These are phyloP conservation scores for Fusarium temperatum DNA, from an alignment of 2,329 filamentous ascomycete genomes.

Conservation along the genomic window DNA sequence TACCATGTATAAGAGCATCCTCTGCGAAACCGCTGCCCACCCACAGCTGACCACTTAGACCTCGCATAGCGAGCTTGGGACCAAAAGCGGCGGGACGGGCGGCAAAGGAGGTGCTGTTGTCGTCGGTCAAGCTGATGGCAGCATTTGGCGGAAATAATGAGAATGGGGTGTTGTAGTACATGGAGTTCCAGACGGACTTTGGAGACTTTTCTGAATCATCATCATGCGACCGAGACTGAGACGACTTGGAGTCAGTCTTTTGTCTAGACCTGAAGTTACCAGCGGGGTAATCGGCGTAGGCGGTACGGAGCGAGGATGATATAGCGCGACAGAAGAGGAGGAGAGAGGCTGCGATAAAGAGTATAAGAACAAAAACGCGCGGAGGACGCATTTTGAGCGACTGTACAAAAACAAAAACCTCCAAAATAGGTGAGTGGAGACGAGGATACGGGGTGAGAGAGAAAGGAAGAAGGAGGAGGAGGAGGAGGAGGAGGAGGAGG, in stretches of 20 bases:
- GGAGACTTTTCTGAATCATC: slow-evolving; percentile 21
- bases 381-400: slow-evolving; percentile 61
- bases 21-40: slow-evolving; percentile 92
- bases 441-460: background rate
- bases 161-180: slow-evolving; percentile 79
- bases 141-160: slow-evolving; percentile 95
- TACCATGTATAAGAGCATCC: slow-evolving; percentile 69
- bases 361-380: slow-evolving; percentile 61
- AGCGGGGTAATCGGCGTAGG: slow-evolving; percentile 43
- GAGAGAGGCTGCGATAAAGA: slow-evolving; percentile 63
- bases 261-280: slow-evolving; percentile 35
- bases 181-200: slow-evolving; percentile 55
- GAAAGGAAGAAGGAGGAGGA: background rate
- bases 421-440: slow-evolving; percentile 2
- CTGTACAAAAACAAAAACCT: slow-evolving; percentile 1
- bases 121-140: slow-evolving; percentile 94
- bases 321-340: slow-evolving; percentile 65
- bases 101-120: slow-evolving; percentile 97
- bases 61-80: slow-evolving; percentile 75
- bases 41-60: slow-evolving; percentile 91
- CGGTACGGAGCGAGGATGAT: slow-evolving; percentile 48
- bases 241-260: slow-evolving; percentile 17
- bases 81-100: slow-evolving; percentile 94
- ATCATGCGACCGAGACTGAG: slow-evolving; percentile 10
- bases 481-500: slow-evolving; percentile 1